Conservation (phyloP, 495 filamentous ascomycete genomes). For the Aspergillus bertholletiae region DNA sequence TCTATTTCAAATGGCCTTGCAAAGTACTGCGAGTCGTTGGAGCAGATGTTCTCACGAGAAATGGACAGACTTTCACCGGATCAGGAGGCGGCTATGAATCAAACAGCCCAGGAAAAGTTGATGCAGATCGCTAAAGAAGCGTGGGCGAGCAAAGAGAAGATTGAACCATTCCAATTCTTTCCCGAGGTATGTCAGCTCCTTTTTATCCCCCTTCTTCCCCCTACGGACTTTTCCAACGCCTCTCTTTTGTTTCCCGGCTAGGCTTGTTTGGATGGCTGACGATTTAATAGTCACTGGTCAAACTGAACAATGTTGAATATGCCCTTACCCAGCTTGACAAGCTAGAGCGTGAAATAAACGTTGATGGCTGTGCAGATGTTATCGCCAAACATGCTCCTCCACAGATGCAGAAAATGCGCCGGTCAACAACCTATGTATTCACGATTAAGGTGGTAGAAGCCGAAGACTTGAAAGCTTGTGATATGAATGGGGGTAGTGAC, state of each 20-base stretch:
- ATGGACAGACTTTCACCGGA: conserved; percentile 89
- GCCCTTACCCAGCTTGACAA: conserved; percentile 86
- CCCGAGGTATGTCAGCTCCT: conserved; percentile 61
- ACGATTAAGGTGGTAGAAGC: conserved; percentile 98
- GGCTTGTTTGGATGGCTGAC: conserved; percentile 7
- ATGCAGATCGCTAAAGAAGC: conserved; percentile 91
- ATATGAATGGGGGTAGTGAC: conserved; percentile 90
- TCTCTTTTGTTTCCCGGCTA: no score
- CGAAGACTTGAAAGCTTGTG: conserved; percentile 97
- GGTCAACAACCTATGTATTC: conserved; percentile 83
- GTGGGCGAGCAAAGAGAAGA: conserved; percentile 90
- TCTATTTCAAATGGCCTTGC: conserved; percentile 78
- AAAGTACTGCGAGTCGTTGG: conserved; percentile 87
- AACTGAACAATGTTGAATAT: conserved; percentile 96
- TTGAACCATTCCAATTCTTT: conserved; percentile 97
- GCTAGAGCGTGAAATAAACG: conserved; percentile 83
- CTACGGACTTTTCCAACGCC: no score
- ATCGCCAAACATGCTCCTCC: conserved; percentile 64
- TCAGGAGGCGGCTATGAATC: conserved; percentile 71
- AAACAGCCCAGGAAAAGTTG: conserved; percentile 86
- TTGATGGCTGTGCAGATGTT: conserved; percentile 87
- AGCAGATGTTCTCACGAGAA: conserved; percentile 81
- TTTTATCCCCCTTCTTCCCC: neutral
- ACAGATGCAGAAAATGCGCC: conserved; percentile 52
- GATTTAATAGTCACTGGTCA: conserved; percentile 76